phyloP scores from a whole-genome alignment of 306 rosid species.

The Lagenaria siceraria region DNA sequence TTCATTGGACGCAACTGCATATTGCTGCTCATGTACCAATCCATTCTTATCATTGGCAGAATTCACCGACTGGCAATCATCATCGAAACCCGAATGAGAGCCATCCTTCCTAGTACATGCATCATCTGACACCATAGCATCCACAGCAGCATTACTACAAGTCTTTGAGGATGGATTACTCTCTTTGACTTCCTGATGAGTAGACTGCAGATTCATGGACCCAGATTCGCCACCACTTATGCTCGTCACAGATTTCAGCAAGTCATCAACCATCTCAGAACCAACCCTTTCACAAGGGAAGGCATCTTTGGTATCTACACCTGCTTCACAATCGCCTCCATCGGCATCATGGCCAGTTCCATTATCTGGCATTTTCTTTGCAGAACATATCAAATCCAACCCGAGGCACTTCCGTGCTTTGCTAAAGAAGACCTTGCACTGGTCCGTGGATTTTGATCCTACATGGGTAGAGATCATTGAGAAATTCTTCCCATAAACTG shows the following conservation, averaged over 20 bases:
- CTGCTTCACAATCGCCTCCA: constrained; percentile 20
- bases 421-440: constrained; percentile 89
- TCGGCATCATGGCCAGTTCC: constrained; percentile 14
- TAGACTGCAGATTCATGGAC: constrained; percentile 22
- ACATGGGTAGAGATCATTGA: constrained; percentile 48
- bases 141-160: constrained; percentile 8
- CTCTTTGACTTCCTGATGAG: constrained; percentile 15
- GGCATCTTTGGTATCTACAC: constrained; percentile 64
- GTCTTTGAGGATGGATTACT: not conserved
- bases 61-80: constrained; percentile 15
- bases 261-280: constrained; percentile 42
- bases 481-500: constrained; percentile 72
- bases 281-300: constrained; percentile 38
- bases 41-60: constrained; percentile 20
- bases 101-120: constrained; percentile 18
- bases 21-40: constrained; percentile 10
- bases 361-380: constrained; percentile 21
- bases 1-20: constrained; percentile 8
- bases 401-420: constrained; percentile 88
- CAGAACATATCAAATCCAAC: constrained; percentile 41
- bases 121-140: constrained; percentile 26
- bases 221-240: constrained; percentile 29
- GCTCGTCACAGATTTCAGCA: constrained; percentile 22
- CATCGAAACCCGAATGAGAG: constrained; percentile 22
- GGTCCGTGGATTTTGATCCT: constrained; percentile 58